Evolutionary conservation across 441 rosid genomes (phyloP), one percentile per base, ranked within the genome.

Genomic region (Gossypium davidsonii): DNA sequence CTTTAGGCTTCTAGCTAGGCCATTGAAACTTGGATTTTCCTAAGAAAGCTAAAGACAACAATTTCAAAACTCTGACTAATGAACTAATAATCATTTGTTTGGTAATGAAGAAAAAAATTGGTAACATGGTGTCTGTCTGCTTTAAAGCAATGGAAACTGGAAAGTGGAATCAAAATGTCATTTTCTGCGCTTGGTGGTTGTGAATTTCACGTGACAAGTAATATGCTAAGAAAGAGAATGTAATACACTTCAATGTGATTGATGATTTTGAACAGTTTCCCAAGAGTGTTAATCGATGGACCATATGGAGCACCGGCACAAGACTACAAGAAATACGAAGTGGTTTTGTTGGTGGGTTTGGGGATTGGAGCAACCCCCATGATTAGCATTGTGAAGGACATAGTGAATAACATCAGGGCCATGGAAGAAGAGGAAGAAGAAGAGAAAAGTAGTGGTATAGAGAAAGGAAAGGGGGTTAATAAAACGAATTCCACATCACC

Each of bases 361-460:
- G 94, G 94, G 73, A 90, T 90, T 4, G 94, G 94, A 56, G 92
- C 91, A 31, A 86, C 94, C 20, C 94, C 94, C 3, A 90, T 90
- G 92, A 89, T 90, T 46, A 90, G 94, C 85, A 90, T 88, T 2
- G 86, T 90, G 14, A 88, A 73, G 74, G 94, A 90, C 85, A 88
- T 90, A 64, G 85, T 88, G 67, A 85, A 74, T 76, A 86, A 90
- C 83, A 76, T 88, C 39, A 89, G 74, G 80, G 86, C 83, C 56
- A 78, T 67, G 59, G 90, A 83, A 28, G 83, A 75, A 4, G 81
- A 87, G 20, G 81, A 79, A 58, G 37, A 23, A 11, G 14, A 26
- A 6, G 25, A 28, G 18, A 59, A 0, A 4, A 59, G 9, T 59
- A n/a, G 37, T 4, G 81, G 78, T 12, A 4, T 79, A 39, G 97